Evolutionary conservation across 208 protist species (phyloP).

Genomic region (Wallacemonas sp.): DNA sequence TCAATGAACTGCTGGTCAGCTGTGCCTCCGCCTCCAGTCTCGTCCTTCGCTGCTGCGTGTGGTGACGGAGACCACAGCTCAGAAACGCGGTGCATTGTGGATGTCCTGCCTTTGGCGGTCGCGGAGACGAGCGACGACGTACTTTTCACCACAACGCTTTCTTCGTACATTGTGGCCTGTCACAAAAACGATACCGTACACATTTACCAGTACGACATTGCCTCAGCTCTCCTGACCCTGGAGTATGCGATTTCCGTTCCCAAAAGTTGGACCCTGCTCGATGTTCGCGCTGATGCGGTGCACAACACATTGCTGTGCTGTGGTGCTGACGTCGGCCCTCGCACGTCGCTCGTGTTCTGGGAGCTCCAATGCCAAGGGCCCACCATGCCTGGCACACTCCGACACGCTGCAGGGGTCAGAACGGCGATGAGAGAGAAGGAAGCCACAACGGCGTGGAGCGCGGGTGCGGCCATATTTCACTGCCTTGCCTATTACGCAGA

Average conservation of each 20-base stretch:
- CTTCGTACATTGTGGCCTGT: conserved; percentile 44
- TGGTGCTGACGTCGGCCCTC: background rate
- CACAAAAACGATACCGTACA: conserved; percentile 4
- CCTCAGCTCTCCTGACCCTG: background rate
- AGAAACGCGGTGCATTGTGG: conserved; percentile 37
- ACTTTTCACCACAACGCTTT: conserved; percentile 56
- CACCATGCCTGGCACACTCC: background rate
- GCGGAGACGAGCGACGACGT: conserved; percentile 51
- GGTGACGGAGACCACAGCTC: background rate
- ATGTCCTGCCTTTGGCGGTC: conserved; percentile 73
- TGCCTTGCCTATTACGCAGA: conserved; percentile 8
- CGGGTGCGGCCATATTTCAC: background rate
- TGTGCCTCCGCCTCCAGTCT: conserved; percentile 11
- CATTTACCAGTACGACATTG: conserved; percentile 12
- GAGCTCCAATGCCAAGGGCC: conserved; percentile 14
- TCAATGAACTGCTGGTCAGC: conserved; percentile 2
- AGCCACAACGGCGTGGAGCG: conserved; percentile 7
- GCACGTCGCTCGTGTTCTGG: conserved; percentile 9
- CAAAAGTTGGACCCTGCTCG: conserved; percentile 6
- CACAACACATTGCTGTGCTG: conserved; percentile 7
- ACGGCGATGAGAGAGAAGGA: too few species aligned
- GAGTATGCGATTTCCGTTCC: conserved; percentile 5
- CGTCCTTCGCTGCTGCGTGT: background rate
- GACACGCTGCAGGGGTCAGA: background rate
- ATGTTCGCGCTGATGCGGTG: background rate